Percentiles rank a stretch among this genome's conserved stretches.
These are phyloP conservation scores for Globisporangium nagaii DNA, from an alignment of 352 stramenopile genomes.

Conservation along the genomic window DNA sequence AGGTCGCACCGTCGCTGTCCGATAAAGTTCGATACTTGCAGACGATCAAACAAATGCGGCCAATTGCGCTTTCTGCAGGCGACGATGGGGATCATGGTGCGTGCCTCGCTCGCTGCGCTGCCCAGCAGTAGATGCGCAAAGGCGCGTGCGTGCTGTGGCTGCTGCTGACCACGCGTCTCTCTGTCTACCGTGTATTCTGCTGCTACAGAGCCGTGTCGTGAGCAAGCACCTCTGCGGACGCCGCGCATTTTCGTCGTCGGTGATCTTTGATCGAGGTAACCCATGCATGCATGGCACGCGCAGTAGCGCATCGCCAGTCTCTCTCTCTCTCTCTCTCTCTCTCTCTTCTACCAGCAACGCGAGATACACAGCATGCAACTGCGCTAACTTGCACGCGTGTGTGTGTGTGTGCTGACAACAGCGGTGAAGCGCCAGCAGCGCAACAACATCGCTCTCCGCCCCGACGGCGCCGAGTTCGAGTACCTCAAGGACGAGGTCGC, in stretches of 20 bases:
- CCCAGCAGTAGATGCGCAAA: not conserved
- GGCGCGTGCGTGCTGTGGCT: not conserved
- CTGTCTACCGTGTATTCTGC: conserved; percentile 1
- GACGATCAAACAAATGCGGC: too few relatives aligned
- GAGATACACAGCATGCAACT: not conserved
- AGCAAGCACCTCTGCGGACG: conserved; percentile 13
- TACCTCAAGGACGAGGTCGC: conserved; percentile 86
- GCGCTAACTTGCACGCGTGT: not conserved
- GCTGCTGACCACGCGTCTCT: not conserved
- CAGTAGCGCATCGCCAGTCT: not conserved
- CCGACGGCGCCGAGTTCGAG: conserved; percentile 70
- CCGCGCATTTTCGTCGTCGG: conserved; percentile 38
- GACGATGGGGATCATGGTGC: conserved; percentile 13
- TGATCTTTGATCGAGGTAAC: conserved; percentile 60
- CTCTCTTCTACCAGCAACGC: too few relatives aligned
- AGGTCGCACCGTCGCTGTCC: too few relatives aligned
- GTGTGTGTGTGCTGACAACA: conserved; percentile 13
- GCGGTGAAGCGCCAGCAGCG: conserved; percentile 75
- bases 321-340: not conserved
- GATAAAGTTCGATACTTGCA: too few relatives aligned
- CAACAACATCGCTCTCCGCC: conserved; percentile 62
- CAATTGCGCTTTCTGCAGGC: too few relatives aligned
- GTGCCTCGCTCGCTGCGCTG: not conserved
- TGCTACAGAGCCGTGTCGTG: conserved; percentile 24
- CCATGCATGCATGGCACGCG: not conserved